These are phyloP conservation scores for Annulohypoxylon nitens DNA, from an alignment of 495 filamentous ascomycete species.

Conservation along the genomic window DNA sequence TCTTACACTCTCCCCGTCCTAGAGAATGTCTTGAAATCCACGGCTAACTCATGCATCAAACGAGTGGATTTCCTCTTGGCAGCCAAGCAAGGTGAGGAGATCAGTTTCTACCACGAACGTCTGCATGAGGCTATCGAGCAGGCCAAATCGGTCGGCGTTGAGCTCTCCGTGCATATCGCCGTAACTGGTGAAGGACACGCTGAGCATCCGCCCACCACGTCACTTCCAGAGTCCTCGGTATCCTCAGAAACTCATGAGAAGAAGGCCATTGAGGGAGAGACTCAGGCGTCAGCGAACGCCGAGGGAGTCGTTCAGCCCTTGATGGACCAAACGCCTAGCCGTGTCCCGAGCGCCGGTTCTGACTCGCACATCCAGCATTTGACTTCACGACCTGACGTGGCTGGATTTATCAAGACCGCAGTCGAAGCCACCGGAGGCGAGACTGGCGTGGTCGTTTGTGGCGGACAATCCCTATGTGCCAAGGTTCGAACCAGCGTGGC, in stretches of 20 bases:
- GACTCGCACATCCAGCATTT: conserved; percentile 59
- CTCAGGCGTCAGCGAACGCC: conserved; percentile 34
- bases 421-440: conserved; percentile 85
- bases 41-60: conserved; percentile 67
- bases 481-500: conserved; percentile 76
- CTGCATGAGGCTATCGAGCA: conserved; percentile 69
- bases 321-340: conserved; percentile 42
- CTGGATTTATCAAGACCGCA: conserved; percentile 58
- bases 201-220: conserved; percentile 14
- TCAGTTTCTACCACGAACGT: conserved; percentile 76
- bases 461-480: conserved; percentile 74
- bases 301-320: conserved; percentile 37
- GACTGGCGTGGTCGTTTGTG: conserved; percentile 86
- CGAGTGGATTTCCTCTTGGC: conserved; percentile 79
- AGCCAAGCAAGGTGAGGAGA: conserved; percentile 74
- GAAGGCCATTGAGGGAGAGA: conserved; percentile 40
- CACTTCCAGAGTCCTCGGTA: conserved; percentile 22
- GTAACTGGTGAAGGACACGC: conserved; percentile 65
- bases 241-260: conserved; percentile 47
- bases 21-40: conserved; percentile 64
- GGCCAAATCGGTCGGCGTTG: conserved; percentile 62
- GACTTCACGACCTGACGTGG: conserved; percentile 58
- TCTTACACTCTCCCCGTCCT: conserved; percentile 69
- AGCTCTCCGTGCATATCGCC: conserved; percentile 61
- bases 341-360: conserved; percentile 49